Conservation (phyloP, 1,284 basidiomycete species). For the Psilocybe mexicana region DNA sequence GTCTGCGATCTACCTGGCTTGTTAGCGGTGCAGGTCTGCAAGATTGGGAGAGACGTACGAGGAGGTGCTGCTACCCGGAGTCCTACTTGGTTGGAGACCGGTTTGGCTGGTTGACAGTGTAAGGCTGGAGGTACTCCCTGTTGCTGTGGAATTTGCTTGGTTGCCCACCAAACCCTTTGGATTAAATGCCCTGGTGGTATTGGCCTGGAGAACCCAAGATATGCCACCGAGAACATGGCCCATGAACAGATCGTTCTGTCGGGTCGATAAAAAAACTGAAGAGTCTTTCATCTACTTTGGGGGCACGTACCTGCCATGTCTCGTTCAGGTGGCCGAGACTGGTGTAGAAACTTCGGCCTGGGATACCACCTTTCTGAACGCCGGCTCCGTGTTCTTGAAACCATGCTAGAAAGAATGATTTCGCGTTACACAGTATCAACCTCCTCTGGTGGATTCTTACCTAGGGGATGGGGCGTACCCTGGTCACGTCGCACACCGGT, state of each 20-base stretch:
- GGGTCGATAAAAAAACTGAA: background rate
- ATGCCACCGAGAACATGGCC: slow-evolving; percentile 75
- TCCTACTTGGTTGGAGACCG: background rate
- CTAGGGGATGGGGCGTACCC: slow-evolving; percentile 65
- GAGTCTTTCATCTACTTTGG: background rate
- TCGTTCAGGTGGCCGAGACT: slow-evolving; percentile 75
- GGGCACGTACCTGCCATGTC: slow-evolving; percentile 57
- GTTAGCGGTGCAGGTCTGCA: background rate
- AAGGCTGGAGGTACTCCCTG: background rate
- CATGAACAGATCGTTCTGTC: slow-evolving; percentile 60
- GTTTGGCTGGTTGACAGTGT: background rate
- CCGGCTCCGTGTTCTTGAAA: slow-evolving; percentile 72
- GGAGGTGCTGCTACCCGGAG: slow-evolving; percentile 5
- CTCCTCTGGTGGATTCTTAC: slow-evolving; percentile 30
- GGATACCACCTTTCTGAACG: slow-evolving; percentile 42
- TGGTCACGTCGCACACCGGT: slow-evolving; percentile 51
- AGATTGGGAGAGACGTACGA: slow-evolving; percentile 4
- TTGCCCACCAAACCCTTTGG: slow-evolving; percentile 46
- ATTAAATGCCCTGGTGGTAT: slow-evolving; percentile 59
- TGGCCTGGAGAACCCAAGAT: slow-evolving; percentile 66
- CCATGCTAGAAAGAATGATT: slow-evolving; percentile 56
- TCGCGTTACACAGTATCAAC: too few relatives aligned
- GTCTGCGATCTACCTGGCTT: background rate
- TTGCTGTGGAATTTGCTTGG: background rate
- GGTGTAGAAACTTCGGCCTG: slow-evolving; percentile 83